Evolutionary conservation across 1,284 basidiomycete species (phyloP).

Genomic region (Taiwanofungus camphoratus): DNA sequence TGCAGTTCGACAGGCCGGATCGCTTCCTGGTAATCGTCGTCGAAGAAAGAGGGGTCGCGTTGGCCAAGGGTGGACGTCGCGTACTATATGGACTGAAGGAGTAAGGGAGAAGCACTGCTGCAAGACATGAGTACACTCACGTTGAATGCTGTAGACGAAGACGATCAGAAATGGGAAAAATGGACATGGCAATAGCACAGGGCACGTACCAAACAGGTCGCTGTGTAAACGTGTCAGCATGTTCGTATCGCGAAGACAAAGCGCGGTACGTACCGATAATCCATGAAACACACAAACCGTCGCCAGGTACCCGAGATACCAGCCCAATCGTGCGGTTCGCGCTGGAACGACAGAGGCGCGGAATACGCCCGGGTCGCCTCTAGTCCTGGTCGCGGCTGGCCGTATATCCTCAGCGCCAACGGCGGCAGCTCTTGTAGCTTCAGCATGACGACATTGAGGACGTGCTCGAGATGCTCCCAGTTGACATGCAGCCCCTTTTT

Average conservation of each 20-base stretch:
- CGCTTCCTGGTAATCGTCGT: slow-evolving; percentile 55
- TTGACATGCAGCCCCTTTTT: slow-evolving; percentile 34
- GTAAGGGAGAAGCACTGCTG: background rate
- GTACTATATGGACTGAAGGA: slow-evolving; percentile 29
- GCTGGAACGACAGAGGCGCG: slow-evolving; percentile 34
- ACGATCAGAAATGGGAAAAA: slow-evolving; percentile 1
- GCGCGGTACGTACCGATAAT: slow-evolving; percentile 49
- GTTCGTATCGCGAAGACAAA: background rate
- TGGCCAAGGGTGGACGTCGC: slow-evolving; percentile 32
- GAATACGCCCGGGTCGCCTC: slow-evolving; percentile 47
- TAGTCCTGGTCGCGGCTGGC: slow-evolving; percentile 42
- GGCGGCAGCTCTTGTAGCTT: slow-evolving; percentile 49
- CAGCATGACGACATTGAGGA: slow-evolving; percentile 51
- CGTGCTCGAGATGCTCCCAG: slow-evolving; percentile 56
- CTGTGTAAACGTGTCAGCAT: slow-evolving; percentile 5
- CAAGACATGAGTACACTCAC: slow-evolving; percentile 29
- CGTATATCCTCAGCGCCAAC: slow-evolving; percentile 28
- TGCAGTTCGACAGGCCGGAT: slow-evolving; percentile 55
- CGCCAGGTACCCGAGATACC: slow-evolving; percentile 66
- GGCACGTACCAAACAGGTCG: slow-evolving; percentile 17
- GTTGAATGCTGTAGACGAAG: slow-evolving; percentile 47
- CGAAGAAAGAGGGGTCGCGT: slow-evolving; percentile 46
- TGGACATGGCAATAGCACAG: slow-evolving; percentile 38
- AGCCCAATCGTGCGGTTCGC: slow-evolving; percentile 51
- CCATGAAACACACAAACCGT: slow-evolving; percentile 68